phyloP scores from a whole-genome alignment of 2,329 filamentous ascomycete genomes.

The Cercospora zeina region DNA sequence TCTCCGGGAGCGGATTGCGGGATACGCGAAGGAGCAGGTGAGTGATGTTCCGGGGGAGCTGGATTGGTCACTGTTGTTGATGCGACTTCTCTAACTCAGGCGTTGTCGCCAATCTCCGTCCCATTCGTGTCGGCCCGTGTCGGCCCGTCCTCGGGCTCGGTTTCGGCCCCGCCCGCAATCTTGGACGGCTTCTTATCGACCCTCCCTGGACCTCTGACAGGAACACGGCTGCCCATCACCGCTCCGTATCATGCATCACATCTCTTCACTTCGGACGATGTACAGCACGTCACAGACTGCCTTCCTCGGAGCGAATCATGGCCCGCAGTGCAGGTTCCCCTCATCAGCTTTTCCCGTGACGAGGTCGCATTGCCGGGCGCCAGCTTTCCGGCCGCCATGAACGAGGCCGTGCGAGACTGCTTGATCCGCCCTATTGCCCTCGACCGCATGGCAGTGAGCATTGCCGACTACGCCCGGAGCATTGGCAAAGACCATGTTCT shows the following conservation, averaged over 20 bases:
- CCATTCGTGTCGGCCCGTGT: constrained; percentile 7
- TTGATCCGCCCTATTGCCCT: constrained; percentile 18
- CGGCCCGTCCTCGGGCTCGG: background rate
- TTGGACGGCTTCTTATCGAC: constrained; percentile 13
- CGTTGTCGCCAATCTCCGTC: background rate
- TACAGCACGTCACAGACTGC: constrained; percentile 14
- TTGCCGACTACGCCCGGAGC: constrained; percentile 10
- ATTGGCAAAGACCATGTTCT: constrained; percentile 11
- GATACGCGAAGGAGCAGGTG: background rate
- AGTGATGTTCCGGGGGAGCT: background rate
- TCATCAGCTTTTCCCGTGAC: constrained; percentile 18
- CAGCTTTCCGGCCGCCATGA: constrained; percentile 10
- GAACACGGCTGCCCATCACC: constrained; percentile 22
- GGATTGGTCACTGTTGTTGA: background rate
- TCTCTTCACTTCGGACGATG: constrained; percentile 26
- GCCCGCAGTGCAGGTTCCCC: constrained; percentile 8
- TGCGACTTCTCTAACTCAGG: background rate
- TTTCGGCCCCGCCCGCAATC: constrained; percentile 6
- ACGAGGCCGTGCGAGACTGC: constrained; percentile 19
- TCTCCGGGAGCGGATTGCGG: background rate
- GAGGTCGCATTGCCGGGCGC: background rate
- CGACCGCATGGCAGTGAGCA: constrained; percentile 13
- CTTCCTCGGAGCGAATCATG: constrained; percentile 1
- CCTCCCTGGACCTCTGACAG: background rate
- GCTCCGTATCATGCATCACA: constrained; percentile 25